Evolutionary conservation across 2,329 filamentous ascomycete genomes (phyloP).

Genomic region (Colletotrichum horii): DNA sequence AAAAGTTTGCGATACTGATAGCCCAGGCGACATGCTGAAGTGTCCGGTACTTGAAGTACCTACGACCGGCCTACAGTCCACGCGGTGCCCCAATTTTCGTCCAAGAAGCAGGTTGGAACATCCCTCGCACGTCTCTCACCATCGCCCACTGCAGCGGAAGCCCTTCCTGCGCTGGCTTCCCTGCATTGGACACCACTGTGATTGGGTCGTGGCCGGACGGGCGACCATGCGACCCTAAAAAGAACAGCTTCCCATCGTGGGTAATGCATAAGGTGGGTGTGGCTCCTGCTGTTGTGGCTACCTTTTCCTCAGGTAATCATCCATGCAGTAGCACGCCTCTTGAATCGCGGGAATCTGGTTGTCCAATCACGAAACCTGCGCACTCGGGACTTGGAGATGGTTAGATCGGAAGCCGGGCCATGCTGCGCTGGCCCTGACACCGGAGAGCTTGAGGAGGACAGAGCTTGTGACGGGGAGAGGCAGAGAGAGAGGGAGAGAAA

Average conservation of each 20-base stretch:
- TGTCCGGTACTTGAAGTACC: background rate
- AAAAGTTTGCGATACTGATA: conserved; percentile 13
- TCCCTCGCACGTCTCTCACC: background rate
- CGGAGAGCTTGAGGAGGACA: background rate
- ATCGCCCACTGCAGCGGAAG: background rate
- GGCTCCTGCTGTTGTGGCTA: conserved; percentile 14
- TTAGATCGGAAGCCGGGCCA: background rate
- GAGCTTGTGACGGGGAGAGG: background rate
- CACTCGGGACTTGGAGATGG: conserved; percentile 2
- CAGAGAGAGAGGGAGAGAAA: background rate
- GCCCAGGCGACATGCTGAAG: conserved; percentile 3
- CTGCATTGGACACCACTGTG: background rate
- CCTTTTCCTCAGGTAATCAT: background rate
- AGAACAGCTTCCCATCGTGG: background rate
- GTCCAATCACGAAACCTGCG: conserved; percentile 15
- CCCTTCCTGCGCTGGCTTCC: background rate
- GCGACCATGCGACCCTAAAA: background rate
- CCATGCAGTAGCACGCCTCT: conserved; percentile 14
- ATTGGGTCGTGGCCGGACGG: background rate
- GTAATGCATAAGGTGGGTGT: conserved; percentile 11
- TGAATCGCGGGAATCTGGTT: background rate
- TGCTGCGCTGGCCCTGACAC: background rate
- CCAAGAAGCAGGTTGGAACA: conserved; percentile 1
- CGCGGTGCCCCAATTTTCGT: background rate
- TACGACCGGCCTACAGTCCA: background rate